These are phyloP conservation scores for Teunomyces kruisii DNA, from an alignment of 805 yeast species.

Conservation along the genomic window DNA sequence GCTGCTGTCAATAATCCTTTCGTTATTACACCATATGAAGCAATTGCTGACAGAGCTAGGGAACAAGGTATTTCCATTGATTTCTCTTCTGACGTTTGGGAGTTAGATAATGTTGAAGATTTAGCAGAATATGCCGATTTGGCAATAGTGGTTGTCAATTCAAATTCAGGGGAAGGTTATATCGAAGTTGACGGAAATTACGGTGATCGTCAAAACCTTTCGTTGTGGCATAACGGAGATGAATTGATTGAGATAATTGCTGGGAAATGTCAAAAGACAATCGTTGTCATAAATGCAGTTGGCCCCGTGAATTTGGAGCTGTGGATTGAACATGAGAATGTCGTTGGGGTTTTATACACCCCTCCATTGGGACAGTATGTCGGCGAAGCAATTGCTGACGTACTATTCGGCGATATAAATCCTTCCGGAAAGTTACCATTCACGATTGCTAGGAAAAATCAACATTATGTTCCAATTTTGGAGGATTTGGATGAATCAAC, in stretches of 20 bases:
- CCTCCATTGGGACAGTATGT: slow-evolving; percentile 59
- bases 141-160: slow-evolving; percentile 53
- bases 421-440: slow-evolving; percentile 67
- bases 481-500: slow-evolving; percentile 23
- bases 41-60: slow-evolving; percentile 47
- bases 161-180: slow-evolving; percentile 61
- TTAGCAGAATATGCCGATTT: slow-evolving; percentile 51
- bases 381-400: slow-evolving; percentile 58
- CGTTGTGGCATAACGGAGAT: slow-evolving; percentile 61
- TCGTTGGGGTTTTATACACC: slow-evolving; percentile 55
- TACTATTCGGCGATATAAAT: slow-evolving; percentile 58
- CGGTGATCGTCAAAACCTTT: slow-evolving; percentile 56
- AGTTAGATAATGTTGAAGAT: slow-evolving; percentile 42
- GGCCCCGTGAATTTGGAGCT: slow-evolving; percentile 61
- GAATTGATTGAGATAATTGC: slow-evolving; percentile 50
- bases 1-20: slow-evolving; percentile 57
- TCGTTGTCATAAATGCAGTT: slow-evolving; percentile 59
- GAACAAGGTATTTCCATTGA: slow-evolving; percentile 47
- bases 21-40: slow-evolving; percentile 59
- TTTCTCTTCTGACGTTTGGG: slow-evolving; percentile 46
- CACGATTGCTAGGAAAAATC: slow-evolving; percentile 55
- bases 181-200: slow-evolving; percentile 56
- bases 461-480: slow-evolving; percentile 47
- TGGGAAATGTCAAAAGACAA: slow-evolving; percentile 49
- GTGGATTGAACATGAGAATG: slow-evolving; percentile 57